These are phyloP conservation scores for Orychophragmus violaceus DNA, from an alignment of 345 rosid genomes.

Conservation along the genomic window DNA sequence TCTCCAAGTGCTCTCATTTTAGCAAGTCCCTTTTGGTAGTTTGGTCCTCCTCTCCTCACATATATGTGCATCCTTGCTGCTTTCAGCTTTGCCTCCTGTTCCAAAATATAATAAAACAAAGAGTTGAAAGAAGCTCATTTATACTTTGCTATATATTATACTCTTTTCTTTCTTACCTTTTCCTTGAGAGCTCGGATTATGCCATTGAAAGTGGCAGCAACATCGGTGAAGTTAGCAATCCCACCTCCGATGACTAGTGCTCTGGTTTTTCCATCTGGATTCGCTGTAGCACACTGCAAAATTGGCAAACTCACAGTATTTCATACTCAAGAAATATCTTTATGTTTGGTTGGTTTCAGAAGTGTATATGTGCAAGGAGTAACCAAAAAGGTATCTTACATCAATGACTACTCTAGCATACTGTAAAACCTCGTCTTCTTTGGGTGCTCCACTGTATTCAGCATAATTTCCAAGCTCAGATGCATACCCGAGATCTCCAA, in stretches of 20 bases:
- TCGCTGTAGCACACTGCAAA: slow-evolving; percentile 74
- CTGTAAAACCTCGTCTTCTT: slow-evolving; percentile 93
- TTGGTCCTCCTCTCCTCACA: slow-evolving; percentile 85
- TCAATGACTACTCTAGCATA: slow-evolving; percentile 94
- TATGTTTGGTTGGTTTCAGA: neutral
- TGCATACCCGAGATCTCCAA: slow-evolving; percentile 93
- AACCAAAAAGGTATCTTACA: slow-evolving; percentile 36
- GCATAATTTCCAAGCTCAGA: slow-evolving; percentile 89
- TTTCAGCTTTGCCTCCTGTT: slow-evolving; percentile 35
- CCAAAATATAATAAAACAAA: neutral
- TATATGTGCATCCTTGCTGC: slow-evolving; percentile 31
- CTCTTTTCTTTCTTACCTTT: slow-evolving; percentile 71
- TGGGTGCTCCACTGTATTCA: slow-evolving; percentile 96
- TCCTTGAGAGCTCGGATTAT: slow-evolving; percentile 87
- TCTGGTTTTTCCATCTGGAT: slow-evolving; percentile 79
- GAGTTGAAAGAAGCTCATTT: slow-evolving; percentile 30
- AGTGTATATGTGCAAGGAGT: neutral
- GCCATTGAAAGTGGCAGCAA: slow-evolving; percentile 94
- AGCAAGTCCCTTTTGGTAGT: slow-evolving; percentile 90
- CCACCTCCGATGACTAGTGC: slow-evolving; percentile 97
- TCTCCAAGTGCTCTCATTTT: slow-evolving; percentile 84
- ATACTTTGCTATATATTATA: slow-evolving; percentile 52
- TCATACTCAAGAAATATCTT: neutral
- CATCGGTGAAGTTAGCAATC: slow-evolving; percentile 93
- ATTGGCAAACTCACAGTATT: neutral